These are phyloP conservation scores for Cardamine occulta DNA, from an alignment of 345 rosid genomes.

Conservation along the genomic window DNA sequence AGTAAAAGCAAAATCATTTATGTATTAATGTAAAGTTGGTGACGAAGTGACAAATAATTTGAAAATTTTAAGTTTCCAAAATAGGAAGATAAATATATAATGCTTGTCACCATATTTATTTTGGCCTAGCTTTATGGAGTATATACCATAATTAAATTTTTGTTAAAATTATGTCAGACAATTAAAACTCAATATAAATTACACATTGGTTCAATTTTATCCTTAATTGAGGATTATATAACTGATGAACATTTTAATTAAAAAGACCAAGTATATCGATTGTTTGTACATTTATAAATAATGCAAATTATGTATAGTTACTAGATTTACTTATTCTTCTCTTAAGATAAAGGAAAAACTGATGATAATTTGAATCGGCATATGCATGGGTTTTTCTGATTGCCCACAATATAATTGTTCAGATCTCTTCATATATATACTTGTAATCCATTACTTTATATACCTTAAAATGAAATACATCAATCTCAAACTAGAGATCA, in stretches of 20 bases:
- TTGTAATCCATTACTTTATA: neutral
- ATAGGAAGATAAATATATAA: neutral
- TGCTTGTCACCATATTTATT: neutral
- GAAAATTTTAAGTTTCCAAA: neutral
- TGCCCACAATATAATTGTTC: constrained; percentile 16
- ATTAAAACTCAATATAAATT: constrained; percentile 1
- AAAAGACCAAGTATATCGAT: neutral
- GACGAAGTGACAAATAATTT: constrained; percentile 9
- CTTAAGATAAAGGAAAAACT: constrained; percentile 1
- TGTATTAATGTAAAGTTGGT: constrained; percentile 17
- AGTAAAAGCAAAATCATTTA: constrained; percentile 21
- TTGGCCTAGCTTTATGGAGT: constrained; percentile 8
- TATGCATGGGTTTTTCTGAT: constrained; percentile 29
- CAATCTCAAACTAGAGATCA: constrained; percentile 8
- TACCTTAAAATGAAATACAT: constrained; percentile 2
- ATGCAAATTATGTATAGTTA: neutral
- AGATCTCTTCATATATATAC: constrained; percentile 17
- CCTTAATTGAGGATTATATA: neutral
- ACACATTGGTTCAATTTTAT: neutral
- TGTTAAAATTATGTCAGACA: neutral
- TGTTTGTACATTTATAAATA: neutral
- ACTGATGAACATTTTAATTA: neutral
- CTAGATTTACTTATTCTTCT: neutral
- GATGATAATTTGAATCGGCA: constrained; percentile 27
- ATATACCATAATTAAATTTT: neutral